Percentiles rank a stretch among this genome's conserved stretches.
Evolutionary conservation across 345 rosid species (phyloP).

Genomic region (Salix purpurea): DNA sequence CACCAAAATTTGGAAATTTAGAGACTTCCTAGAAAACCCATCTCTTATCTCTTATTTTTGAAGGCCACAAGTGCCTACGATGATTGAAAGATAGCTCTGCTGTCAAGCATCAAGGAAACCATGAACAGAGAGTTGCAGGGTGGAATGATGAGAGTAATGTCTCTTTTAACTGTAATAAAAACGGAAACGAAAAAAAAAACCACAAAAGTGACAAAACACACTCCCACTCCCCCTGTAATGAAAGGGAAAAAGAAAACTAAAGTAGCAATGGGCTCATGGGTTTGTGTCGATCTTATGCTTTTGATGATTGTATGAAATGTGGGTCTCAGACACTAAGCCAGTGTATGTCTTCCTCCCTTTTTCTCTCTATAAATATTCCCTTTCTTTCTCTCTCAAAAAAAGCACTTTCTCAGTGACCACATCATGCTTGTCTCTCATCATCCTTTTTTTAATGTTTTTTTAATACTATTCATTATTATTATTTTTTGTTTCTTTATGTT

Average conservation of each 20-base stretch:
- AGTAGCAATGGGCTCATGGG: constrained; percentile 30
- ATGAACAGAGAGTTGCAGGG: constrained; percentile 30
- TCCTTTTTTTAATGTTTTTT: neutral
- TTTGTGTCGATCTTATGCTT: constrained; percentile 36
- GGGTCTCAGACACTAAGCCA: constrained; percentile 26
- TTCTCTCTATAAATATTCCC: constrained; percentile 7
- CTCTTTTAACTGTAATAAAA: constrained; percentile 19
- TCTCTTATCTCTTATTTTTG: constrained; percentile 26
- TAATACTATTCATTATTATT: neutral
- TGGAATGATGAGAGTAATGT: constrained; percentile 21
- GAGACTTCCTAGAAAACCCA: constrained; percentile 27
- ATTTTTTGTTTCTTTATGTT: neutral
- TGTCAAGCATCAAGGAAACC: constrained; percentile 73
- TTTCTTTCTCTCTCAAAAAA: constrained; percentile 10
- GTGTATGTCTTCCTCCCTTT: neutral
- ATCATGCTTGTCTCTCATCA: constrained; percentile 32
- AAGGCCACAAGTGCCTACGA: constrained; percentile 31
- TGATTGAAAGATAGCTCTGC: constrained; percentile 42
- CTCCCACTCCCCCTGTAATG: constrained; percentile 3
- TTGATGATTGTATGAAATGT: constrained; percentile 37
- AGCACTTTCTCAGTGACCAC: constrained; percentile 22
- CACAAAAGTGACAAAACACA: neutral
- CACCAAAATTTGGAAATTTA: constrained; percentile 19
- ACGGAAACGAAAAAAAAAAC: neutral
- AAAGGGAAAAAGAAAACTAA: constrained; percentile 23